Percentiles rank a stretch among this genome's conserved stretches.
phyloP scores from a whole-genome alignment of 768 basidiomycete genomes.

The Austroboletus eburneus region DNA sequence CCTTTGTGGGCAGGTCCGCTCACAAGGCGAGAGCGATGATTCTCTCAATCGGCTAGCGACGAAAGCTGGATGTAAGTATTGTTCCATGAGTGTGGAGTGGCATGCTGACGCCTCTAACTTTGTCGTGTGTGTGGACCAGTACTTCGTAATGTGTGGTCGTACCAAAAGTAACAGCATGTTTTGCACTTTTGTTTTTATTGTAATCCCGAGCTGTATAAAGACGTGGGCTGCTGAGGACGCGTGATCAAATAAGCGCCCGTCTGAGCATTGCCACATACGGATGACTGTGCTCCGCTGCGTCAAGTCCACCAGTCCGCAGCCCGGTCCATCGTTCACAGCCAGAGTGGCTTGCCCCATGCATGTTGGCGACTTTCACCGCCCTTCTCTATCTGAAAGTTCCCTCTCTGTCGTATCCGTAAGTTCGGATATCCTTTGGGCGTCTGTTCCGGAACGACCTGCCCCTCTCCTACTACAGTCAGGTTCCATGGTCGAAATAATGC shows the following conservation, averaged over 20 bases:
- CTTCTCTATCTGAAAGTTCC: slow-evolving; percentile 41
- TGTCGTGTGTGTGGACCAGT: slow-evolving; percentile 45
- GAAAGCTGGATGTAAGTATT: slow-evolving; percentile 83
- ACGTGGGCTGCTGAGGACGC: no score
- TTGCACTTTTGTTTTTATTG: slow-evolving; percentile 12
- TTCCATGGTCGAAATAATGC: slow-evolving; percentile 78
- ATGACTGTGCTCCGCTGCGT: slow-evolving; percentile 10
- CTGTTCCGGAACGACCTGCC: slow-evolving; percentile 4
- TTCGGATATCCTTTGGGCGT: slow-evolving; percentile 1
- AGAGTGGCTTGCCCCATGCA: slow-evolving; percentile 13
- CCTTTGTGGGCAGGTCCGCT: slow-evolving; percentile 89
- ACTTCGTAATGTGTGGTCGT: slow-evolving; percentile 94
- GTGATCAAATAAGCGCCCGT: no score
- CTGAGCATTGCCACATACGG: slow-evolving; percentile 21
- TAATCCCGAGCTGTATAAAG: slow-evolving; percentile 8
- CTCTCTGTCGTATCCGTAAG: slow-evolving; percentile 49
- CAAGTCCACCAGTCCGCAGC: slow-evolving; percentile 7
- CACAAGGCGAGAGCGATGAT: slow-evolving; percentile 95
- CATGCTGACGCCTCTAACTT: slow-evolving; percentile 8
- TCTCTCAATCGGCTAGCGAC: slow-evolving; percentile 95
- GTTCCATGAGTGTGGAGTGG: neutral
- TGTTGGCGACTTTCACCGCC: slow-evolving; percentile 15
- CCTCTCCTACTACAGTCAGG: slow-evolving; percentile 35
- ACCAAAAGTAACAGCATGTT: slow-evolving; percentile 67
- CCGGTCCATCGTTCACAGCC: neutral